These are phyloP conservation scores for Fraxinus floribunda DNA, from an alignment of 305 asterid genomes.

Conservation along the genomic window DNA sequence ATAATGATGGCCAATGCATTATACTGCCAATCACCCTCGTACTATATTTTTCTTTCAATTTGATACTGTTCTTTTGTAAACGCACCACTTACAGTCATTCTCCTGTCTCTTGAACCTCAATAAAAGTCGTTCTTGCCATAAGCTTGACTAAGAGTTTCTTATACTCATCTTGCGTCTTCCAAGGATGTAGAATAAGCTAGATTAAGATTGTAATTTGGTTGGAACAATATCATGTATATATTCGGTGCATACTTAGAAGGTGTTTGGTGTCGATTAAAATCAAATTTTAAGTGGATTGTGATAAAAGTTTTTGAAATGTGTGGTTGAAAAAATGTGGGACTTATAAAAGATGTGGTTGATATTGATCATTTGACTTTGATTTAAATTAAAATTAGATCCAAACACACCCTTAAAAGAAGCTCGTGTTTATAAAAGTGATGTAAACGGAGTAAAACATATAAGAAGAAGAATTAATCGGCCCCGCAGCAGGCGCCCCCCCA, in stretches of 20 bases:
- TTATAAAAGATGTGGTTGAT: too few species aligned
- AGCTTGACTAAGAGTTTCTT: background rate
- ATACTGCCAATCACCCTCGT: background rate
- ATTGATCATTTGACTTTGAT: too few species aligned
- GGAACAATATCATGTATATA: background rate
- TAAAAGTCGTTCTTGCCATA: background rate
- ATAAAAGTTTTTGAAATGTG: too few species aligned
- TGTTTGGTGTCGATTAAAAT: too few species aligned
- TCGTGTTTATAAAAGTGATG: background rate
- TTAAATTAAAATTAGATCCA: too few species aligned
- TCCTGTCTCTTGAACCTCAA: background rate
- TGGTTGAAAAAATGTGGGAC: too few species aligned
- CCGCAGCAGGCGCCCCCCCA: too few species aligned
- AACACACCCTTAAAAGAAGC: background rate
- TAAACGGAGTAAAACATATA: background rate
- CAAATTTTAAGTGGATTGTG: too few species aligned
- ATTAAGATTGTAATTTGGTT: background rate
- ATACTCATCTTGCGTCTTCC: background rate
- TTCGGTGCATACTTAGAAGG: background rate
- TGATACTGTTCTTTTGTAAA: background rate
- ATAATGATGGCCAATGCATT: background rate
- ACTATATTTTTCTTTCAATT: background rate
- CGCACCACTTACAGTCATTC: background rate
- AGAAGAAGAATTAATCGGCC: too few species aligned
- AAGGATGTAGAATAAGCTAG: background rate